Evolutionary conservation across 1,284 basidiomycete species (phyloP).

Genomic region (Tylopilus sp.): DNA sequence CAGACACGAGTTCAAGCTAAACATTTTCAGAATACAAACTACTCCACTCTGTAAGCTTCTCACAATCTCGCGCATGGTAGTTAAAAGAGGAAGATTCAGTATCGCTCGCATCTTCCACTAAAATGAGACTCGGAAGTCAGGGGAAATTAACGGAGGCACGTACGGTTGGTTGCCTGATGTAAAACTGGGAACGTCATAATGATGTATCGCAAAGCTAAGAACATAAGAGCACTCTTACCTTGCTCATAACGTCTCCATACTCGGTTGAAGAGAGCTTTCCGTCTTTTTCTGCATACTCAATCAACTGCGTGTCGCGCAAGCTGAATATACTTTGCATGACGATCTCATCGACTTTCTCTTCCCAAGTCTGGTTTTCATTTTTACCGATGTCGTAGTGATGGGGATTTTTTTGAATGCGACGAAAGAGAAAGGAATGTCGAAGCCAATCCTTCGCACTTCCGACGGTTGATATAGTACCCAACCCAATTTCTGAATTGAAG

Average conservation of each 20-base stretch:
- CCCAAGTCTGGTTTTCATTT: slow-evolving; percentile 57
- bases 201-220: not conserved
- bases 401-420: slow-evolving; percentile 80
- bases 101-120: slow-evolving; percentile 59
- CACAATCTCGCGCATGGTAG: slow-evolving; percentile 61
- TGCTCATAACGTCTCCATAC: slow-evolving; percentile 81
- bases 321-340: slow-evolving; percentile 61
- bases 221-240: slow-evolving; percentile 42
- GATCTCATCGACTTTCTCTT: slow-evolving; percentile 65
- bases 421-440: slow-evolving; percentile 74
- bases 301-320: slow-evolving; percentile 55
- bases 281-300: slow-evolving; percentile 41
- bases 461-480: slow-evolving; percentile 71
- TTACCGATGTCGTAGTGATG: slow-evolving; percentile 65
- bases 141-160: not conserved
- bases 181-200: slow-evolving; percentile 46
- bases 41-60: slow-evolving; percentile 21
- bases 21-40: slow-evolving; percentile 6
- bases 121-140: not conserved
- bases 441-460: slow-evolving; percentile 76
- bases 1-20: slow-evolving; percentile 62
- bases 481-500: slow-evolving; percentile 86
- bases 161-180: slow-evolving; percentile 67
- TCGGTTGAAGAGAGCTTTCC: slow-evolving; percentile 56
- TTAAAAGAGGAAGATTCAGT: slow-evolving; percentile 50